Percentiles rank a stretch among this genome's conserved stretches.
phyloP scores from a whole-genome alignment of 768 basidiomycete genomes.

The Leucocoprinus sp. region DNA sequence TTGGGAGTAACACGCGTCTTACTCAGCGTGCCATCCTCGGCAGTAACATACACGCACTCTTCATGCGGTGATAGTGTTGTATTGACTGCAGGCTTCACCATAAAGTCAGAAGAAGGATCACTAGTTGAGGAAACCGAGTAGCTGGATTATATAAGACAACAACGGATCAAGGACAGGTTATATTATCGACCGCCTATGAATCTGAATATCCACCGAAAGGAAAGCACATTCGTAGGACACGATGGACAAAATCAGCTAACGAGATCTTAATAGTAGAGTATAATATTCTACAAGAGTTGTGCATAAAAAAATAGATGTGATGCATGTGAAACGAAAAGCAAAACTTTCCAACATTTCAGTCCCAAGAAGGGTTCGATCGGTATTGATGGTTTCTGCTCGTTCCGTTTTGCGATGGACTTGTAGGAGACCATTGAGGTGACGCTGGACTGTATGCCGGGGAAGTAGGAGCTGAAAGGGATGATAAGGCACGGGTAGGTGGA shows the following conservation, averaged over 20 bases:
- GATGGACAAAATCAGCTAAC: slow-evolving; percentile 4
- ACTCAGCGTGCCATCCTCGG: slow-evolving; percentile 27
- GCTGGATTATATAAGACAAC: slow-evolving; percentile 3
- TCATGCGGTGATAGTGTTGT: slow-evolving; percentile 19
- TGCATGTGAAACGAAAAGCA: slow-evolving; percentile 4
- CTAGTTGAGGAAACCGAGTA: not conserved
- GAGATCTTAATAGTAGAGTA: slow-evolving; percentile 10
- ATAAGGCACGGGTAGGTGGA: slow-evolving; percentile 14
- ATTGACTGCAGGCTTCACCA: slow-evolving; percentile 24
- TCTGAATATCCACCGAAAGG: slow-evolving; percentile 9
- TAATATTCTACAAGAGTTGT: slow-evolving; percentile 12
- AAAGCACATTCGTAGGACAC: slow-evolving; percentile 10
- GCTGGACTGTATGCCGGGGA: slow-evolving; percentile 84
- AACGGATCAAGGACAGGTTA: slow-evolving; percentile 2
- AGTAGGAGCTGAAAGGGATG: slow-evolving; percentile 49
- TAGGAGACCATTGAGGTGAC: slow-evolving; percentile 77
- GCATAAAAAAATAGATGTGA: slow-evolving; percentile 11
- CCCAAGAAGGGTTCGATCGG: slow-evolving; percentile 45
- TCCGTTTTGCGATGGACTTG: slow-evolving; percentile 63
- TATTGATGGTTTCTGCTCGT: slow-evolving; percentile 34
- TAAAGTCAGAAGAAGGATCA: too few relatives aligned
- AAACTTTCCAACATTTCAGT: slow-evolving; percentile 21
- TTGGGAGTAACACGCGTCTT: slow-evolving; percentile 10
- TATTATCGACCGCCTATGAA: slow-evolving; percentile 4
- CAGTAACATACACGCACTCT: slow-evolving; percentile 23